Conservation (phyloP, 169 alveolate species). For the Plasmodium billcollinsi region DNA sequence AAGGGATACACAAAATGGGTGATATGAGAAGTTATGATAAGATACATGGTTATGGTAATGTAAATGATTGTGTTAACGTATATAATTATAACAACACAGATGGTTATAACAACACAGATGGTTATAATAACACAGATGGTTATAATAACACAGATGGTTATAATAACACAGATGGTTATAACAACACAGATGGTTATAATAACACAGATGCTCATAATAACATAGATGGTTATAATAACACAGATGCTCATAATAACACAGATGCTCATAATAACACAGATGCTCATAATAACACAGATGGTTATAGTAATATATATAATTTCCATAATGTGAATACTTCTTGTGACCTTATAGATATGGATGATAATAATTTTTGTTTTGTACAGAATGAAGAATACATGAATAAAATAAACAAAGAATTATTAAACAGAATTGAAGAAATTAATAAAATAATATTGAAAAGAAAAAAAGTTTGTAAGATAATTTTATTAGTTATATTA, state of each 20-base stretch:
- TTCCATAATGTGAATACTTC: not conserved
- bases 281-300: too few species aligned
- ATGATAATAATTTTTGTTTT: not conserved
- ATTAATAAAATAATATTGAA: conserved; percentile 53
- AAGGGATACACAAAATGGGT: not conserved
- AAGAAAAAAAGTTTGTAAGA: conserved; percentile 60
- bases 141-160: not conserved
- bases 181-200: not conserved
- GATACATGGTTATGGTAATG: too few species aligned
- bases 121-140: not conserved
- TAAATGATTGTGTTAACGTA: not conserved
- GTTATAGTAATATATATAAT: not conserved
- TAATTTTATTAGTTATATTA: conserved; percentile 47
- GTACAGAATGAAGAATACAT: conserved; percentile 32
- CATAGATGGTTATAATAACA: too few species aligned
- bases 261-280: too few species aligned
- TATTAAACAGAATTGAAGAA: conserved; percentile 48
- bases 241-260: too few species aligned
- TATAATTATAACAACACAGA: not conserved
- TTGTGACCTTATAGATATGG: not conserved
- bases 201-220: too few species aligned
- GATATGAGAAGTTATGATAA: not conserved
- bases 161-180: not conserved
- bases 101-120: not conserved
- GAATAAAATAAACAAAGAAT: conserved; percentile 37